These are phyloP conservation scores for Physcia stellaris DNA, from an alignment of 495 filamentous ascomycete species.

Conservation along the genomic window DNA sequence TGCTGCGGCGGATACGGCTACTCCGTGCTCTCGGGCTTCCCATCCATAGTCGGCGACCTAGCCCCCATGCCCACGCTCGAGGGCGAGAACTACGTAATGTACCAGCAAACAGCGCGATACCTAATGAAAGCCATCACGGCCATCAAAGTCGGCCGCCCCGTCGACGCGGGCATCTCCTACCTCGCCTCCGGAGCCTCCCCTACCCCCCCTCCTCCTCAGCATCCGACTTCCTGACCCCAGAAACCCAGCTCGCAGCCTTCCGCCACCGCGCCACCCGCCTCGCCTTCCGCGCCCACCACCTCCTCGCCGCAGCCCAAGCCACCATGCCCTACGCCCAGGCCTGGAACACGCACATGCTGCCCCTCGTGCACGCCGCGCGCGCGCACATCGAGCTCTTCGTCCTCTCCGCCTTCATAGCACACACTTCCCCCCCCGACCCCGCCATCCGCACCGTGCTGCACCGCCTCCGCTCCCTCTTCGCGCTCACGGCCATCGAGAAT, in stretches of 20 bases:
- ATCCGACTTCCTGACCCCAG: conserved; percentile 18
- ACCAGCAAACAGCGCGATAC: conserved; percentile 33
- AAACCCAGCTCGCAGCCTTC: conserved; percentile 27
- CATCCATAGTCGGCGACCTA: conserved; percentile 33
- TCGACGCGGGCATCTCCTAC: not conserved
- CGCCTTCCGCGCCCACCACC: conserved; percentile 44
- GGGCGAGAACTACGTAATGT: conserved; percentile 42
- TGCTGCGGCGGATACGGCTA: conserved; percentile 38
- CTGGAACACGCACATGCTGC: conserved; percentile 6
- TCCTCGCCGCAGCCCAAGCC: conserved; percentile 34
- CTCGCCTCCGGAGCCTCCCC: not conserved
- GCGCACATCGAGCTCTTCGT: not conserved
- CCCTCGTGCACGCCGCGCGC: too few relatives aligned
- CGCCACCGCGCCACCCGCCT: conserved; percentile 34
- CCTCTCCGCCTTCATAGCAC: not conserved
- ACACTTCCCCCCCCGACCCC: not conserved
- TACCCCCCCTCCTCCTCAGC: conserved; percentile 16
- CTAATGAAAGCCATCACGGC: conserved; percentile 34
- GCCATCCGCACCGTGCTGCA: not conserved
- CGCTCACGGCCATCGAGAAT: conserved; percentile 13
- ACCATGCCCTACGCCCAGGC: not conserved
- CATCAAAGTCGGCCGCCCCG: not conserved
- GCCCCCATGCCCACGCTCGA: conserved; percentile 37
- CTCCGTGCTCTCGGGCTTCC: conserved; percentile 32
- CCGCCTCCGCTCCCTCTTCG: conserved; percentile 18